Evolutionary conservation across 2,329 filamentous ascomycete genomes (phyloP).

Genomic region (Emmonsiellopsis sp.): DNA sequence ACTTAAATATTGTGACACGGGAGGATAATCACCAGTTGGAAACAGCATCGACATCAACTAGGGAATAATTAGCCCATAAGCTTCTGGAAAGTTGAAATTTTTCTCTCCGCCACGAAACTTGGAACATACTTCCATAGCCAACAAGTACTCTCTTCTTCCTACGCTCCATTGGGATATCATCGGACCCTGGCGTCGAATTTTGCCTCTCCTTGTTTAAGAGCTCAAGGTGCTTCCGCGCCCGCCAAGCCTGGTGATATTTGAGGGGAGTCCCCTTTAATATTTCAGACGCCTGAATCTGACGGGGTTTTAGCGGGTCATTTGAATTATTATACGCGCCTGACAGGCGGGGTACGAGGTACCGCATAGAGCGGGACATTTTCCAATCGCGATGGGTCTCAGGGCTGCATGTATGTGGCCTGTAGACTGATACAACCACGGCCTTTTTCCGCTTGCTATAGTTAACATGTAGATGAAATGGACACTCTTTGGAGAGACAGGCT

Average conservation of each 20-base stretch:
- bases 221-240: constrained; percentile 1
- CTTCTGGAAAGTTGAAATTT: too few relatives aligned
- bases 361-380: constrained; percentile 4
- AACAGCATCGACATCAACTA: background rate
- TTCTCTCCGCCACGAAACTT: background rate
- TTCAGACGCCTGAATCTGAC: constrained; percentile 4
- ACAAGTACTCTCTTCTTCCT: background rate
- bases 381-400: constrained; percentile 5
- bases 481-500: constrained; percentile 2
- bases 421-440: constrained; percentile 4
- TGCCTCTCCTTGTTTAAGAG: background rate
- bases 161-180: too few relatives aligned
- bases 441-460: constrained; percentile 1
- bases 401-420: constrained; percentile 3
- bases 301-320: background rate
- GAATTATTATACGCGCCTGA: constrained; percentile 1
- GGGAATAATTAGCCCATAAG: background rate
- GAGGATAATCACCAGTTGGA: background rate
- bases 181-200: too few relatives aligned
- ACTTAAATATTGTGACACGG: background rate
- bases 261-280: constrained; percentile 3
- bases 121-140: background rate
- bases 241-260: constrained; percentile 6
- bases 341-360: constrained; percentile 4
- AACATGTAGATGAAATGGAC: constrained; percentile 3